Conservation (phyloP, 2,329 filamentous ascomycete species). For the Fusarium stilboides region DNA sequence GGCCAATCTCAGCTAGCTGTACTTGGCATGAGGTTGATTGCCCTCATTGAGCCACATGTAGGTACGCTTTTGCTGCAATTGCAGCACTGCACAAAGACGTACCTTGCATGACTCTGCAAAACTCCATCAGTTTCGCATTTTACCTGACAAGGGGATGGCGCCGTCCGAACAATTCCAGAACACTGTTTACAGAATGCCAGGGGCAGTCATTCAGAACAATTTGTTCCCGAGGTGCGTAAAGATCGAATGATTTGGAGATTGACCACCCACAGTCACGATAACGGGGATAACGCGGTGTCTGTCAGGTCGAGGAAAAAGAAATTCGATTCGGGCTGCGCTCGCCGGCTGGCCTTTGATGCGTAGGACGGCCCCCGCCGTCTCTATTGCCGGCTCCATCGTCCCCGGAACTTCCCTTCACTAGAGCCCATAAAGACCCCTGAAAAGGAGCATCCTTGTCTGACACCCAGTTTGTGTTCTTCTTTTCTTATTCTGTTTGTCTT, state of each 20-base stretch:
- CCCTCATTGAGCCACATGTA: neutral
- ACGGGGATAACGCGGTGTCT: slow-evolving; percentile 36
- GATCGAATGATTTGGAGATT: slow-evolving; percentile 36
- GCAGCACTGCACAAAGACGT: slow-evolving; percentile 8
- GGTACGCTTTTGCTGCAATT: neutral
- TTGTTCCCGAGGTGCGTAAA: slow-evolving; percentile 24
- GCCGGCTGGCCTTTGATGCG: slow-evolving; percentile 20
- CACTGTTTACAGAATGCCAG: slow-evolving; percentile 13
- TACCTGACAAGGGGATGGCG: slow-evolving; percentile 31
- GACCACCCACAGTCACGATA: slow-evolving; percentile 29
- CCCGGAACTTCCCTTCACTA: slow-evolving; percentile 35
- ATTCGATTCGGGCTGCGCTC: slow-evolving; percentile 32
- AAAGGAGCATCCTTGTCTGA: slow-evolving; percentile 43
- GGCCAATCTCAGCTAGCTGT: too few species aligned
- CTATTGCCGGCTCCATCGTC: slow-evolving; percentile 38
- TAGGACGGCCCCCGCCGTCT: slow-evolving; percentile 23
- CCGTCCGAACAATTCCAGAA: slow-evolving; percentile 22
- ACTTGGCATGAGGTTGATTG: too few species aligned
- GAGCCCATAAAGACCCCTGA: slow-evolving; percentile 45
- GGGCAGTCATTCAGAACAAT: slow-evolving; percentile 18
- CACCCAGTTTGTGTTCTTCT: slow-evolving; percentile 28
- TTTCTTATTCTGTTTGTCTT: slow-evolving; percentile 15
- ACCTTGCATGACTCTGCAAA: slow-evolving; percentile 33
- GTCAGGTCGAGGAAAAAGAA: slow-evolving; percentile 31
- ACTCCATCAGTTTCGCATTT: slow-evolving; percentile 26